Percentiles rank a stretch among this genome's conserved stretches.
These are phyloP conservation scores for Mortierella sp. DNA, from an alignment of 371 early-diverging fungal species.

Conservation along the genomic window DNA sequence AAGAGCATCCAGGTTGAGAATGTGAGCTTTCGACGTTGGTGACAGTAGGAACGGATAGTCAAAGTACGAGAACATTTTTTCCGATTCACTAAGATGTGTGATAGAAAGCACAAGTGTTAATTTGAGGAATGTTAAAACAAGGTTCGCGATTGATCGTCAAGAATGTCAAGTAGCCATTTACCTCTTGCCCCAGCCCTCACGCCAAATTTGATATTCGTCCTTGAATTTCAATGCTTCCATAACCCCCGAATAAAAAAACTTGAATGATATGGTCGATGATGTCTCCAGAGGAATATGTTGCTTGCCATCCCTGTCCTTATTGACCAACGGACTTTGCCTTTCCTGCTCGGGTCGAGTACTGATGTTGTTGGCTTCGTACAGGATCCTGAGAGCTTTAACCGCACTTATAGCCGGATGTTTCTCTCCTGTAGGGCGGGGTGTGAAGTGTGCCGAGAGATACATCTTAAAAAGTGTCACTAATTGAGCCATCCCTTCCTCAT, in stretches of 20 bases:
- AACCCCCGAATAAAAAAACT: conserved; percentile 70
- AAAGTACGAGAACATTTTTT: conserved; percentile 76
- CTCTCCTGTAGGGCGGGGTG: conserved; percentile 52
- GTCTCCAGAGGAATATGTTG: background rate
- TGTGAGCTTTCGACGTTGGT: conserved; percentile 78
- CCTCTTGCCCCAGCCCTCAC: conserved; percentile 42
- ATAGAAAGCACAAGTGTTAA: no score
- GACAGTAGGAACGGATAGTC: conserved; percentile 80
- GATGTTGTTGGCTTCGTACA: conserved; percentile 64
- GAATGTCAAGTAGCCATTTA: background rate
- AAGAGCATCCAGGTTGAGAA: conserved; percentile 84
- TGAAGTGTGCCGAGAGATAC: conserved; percentile 53
- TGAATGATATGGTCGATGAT: conserved; percentile 57
- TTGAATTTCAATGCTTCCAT: conserved; percentile 79
- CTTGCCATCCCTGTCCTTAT: conserved; percentile 15
- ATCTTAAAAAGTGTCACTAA: conserved; percentile 45
- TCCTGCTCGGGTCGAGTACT: conserved; percentile 26
- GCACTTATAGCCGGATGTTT: conserved; percentile 72
- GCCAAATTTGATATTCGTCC: conserved; percentile 83
- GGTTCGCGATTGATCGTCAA: no score
- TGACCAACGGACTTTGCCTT: conserved; percentile 15
- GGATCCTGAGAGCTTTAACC: conserved; percentile 67
- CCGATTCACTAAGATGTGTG: conserved; percentile 20
- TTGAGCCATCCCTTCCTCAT: conserved; percentile 46
- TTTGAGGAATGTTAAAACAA: no score